Percentiles rank a stretch among this genome's conserved stretches.
Evolutionary conservation across 2,329 filamentous ascomycete genomes (phyloP).

Genomic region (Myriosclerotinia curreyana): DNA sequence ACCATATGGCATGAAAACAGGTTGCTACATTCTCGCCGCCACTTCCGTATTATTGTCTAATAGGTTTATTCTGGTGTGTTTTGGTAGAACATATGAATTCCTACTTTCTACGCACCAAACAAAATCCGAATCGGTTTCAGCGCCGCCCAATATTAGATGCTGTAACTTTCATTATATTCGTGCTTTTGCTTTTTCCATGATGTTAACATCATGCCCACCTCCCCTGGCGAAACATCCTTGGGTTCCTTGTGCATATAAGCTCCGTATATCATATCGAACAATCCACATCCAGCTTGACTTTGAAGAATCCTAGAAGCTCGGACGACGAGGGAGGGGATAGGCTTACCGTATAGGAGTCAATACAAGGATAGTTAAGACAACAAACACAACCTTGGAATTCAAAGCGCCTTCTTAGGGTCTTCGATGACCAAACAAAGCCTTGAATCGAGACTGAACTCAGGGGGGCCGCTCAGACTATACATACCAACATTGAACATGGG

Average conservation of each 20-base stretch:
- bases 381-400: constrained; percentile 19
- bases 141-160: background rate
- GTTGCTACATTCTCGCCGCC: constrained; percentile 10
- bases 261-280: constrained; percentile 4
- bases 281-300: background rate
- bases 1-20: constrained; percentile 3
- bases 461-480: constrained; percentile 20
- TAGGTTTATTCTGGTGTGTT: too few species aligned
- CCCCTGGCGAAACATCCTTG: constrained; percentile 12
- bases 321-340: constrained; percentile 1
- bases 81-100: background rate
- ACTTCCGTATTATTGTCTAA: constrained; percentile 12
- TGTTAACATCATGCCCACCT: constrained; percentile 5
- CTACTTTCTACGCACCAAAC: background rate
- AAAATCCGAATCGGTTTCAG: constrained; percentile 6
- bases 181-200: constrained; percentile 11
- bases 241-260: constrained; percentile 2
- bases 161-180: background rate
- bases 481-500: constrained; percentile 29
- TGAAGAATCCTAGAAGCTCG: constrained; percentile 15
- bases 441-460: constrained; percentile 20
- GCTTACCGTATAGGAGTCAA: background rate
- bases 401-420: constrained; percentile 19
- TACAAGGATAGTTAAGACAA: constrained; percentile 2
- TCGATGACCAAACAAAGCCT: constrained; percentile 17